Percentiles rank a stretch among this genome's conserved stretches.
phyloP scores from a whole-genome alignment of 192 early-diverging fungal genomes.

The Lunasporangiospora selenospora region DNA sequence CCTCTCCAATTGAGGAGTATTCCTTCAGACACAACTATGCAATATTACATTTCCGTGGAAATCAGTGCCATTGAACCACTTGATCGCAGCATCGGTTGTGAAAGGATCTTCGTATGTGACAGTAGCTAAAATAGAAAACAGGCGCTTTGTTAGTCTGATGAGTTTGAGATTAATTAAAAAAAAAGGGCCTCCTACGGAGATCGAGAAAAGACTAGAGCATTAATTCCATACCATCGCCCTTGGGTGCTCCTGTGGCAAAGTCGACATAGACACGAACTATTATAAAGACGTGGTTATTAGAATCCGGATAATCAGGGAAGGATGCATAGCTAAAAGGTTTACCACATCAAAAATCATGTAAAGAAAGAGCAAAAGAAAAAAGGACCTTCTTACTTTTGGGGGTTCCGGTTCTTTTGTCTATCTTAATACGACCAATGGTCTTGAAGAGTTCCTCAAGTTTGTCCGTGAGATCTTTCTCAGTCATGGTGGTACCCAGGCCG shows the following conservation, averaged over 20 bases:
- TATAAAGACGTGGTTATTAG: too few species aligned
- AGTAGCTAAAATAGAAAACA: conserved; percentile 55
- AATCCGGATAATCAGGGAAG: not conserved
- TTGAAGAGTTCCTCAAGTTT: conserved; percentile 69
- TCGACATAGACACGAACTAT: conserved; percentile 77
- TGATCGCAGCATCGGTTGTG: conserved; percentile 72
- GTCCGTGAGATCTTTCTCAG: conserved; percentile 54
- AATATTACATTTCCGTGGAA: conserved; percentile 45
- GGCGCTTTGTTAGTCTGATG: too few species aligned
- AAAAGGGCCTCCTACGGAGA: too few species aligned
- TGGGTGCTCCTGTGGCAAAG: conserved; percentile 64
- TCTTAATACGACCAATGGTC: conserved; percentile 75
- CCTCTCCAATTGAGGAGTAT: conserved; percentile 17
- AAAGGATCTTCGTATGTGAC: conserved; percentile 80
- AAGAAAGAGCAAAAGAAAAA: not conserved
- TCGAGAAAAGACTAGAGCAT: too few species aligned
- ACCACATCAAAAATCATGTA: not conserved
- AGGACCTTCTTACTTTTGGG: conserved; percentile 61
- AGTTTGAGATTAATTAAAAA: too few species aligned
- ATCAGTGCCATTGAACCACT: conserved; percentile 72
- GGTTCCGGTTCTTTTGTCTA: conserved; percentile 63
- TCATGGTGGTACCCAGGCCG: conserved; percentile 63
- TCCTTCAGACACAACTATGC: conserved; percentile 3
- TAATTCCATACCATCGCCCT: conserved; percentile 68
- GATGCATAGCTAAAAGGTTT: not conserved